Percentiles rank a stretch among this genome's conserved stretches.
These are phyloP conservation scores for Pleurotus sapidus DNA, from an alignment of 768 basidiomycete species.

Conservation along the genomic window DNA sequence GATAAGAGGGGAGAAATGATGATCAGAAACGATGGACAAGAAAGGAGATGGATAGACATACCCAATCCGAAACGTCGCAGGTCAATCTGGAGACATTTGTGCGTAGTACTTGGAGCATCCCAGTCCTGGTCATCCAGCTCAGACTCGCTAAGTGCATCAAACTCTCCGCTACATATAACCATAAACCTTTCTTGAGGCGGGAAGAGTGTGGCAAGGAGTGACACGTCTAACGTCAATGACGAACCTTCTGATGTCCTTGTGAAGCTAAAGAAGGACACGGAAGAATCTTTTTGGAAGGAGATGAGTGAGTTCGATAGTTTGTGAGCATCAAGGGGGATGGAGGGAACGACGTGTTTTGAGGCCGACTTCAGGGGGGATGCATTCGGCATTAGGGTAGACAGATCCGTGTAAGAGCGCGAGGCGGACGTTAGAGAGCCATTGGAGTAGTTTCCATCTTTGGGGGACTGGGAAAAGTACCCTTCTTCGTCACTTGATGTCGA, in stretches of 20 bases:
- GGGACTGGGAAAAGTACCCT: constrained; percentile 62
- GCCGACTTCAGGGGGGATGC: constrained; percentile 28
- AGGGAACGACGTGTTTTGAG: constrained; percentile 32
- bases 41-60: constrained; percentile 23
- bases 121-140: constrained; percentile 38
- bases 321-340: constrained; percentile 18
- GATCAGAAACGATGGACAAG: not conserved
- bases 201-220: constrained; percentile 66
- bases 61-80: constrained; percentile 70
- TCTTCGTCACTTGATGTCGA: constrained; percentile 43
- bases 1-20: not conserved
- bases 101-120: constrained; percentile 31
- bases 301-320: not conserved
- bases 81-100: constrained; percentile 77
- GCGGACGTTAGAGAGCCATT: constrained; percentile 29
- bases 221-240: constrained; percentile 70
- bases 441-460: constrained; percentile 31
- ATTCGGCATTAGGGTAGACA: constrained; percentile 21
- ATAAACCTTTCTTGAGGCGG: constrained; percentile 69
- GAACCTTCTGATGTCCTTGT: constrained; percentile 76
- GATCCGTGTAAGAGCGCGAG: constrained; percentile 43
- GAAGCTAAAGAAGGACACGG: constrained; percentile 76
- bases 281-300: not conserved
- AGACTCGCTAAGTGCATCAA: constrained; percentile 45
- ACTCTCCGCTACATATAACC: constrained; percentile 70